Evolutionary conservation across 768 basidiomycete species (phyloP), one percentile per base, ranked within the genome.

Genomic region (Chlorophyllum brunneum): DNA sequence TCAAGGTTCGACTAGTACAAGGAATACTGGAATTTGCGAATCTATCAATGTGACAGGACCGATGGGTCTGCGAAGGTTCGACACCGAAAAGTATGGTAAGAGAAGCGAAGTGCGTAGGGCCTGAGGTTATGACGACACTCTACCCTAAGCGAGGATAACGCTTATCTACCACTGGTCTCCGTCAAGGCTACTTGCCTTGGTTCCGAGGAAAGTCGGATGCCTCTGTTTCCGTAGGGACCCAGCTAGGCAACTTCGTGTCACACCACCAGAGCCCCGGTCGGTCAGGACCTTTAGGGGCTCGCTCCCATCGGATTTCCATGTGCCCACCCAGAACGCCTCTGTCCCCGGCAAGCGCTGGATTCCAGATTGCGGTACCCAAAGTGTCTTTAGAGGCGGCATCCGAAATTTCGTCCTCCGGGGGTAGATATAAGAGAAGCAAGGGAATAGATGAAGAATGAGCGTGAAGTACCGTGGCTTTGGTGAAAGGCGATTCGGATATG

Each of bases 401-500:
- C 4, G 40, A 26, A 30, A 16, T 3, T 13, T 59, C 56, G 5
- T 57, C 42, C 9, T 57, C 20, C 0, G 76, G 75, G 1, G 92
- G 92, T 2, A 97, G 67, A 56, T 95, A 84, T 2, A 95, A 63
- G 10, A 97, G 76, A 51, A 92, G 76, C 51, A 95, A 79, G 0
- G 94, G 94, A 10, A 92, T 76, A 0, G 79, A 74, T 0, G 90
- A 93, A 9, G 84, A 82, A 55, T 83, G 78, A 1, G 86, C 90
- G 9, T 83, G 82, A 1, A 85, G 71, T 50, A 88, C 63, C 0
- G 92, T 81, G 0, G 80, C 68, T 47, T 77, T 80, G 1, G 92
- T 90, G 67, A 93, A 97, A 1, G 81, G 72, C 15, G 89, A 92
- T 62, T 89, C 79, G 1, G 92, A 95, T 31, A 93, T 71, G 47